Conservation (phyloP, 306 rosid species). For the Cucumis sativus region Cucumber_9930_V3 NC_026659.2:30206501-30207000, state of each 20-base stretch:
- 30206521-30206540: not conserved
- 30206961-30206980: slow-evolving; percentile 4
- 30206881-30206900: not conserved
- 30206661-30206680: too few relatives aligned
- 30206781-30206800: slow-evolving; percentile 22
- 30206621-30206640: too few relatives aligned
- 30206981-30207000: not conserved
- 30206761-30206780: slow-evolving; percentile 21
- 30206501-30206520: not conserved
- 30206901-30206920: not conserved
- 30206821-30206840: slow-evolving; percentile 26
- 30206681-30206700: too few relatives aligned
- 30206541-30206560: slow-evolving; percentile 8
- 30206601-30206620: slow-evolving; percentile 10
- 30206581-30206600: slow-evolving; percentile 13
- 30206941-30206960: slow-evolving; percentile 6
- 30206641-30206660: too few relatives aligned
- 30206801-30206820: slow-evolving; percentile 19
- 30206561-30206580: slow-evolving; percentile 8
- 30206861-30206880: not conserved
- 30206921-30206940: not conserved
- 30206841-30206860: slow-evolving; percentile 5
- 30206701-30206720: slow-evolving; percentile 19
- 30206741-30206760: slow-evolving; percentile 28
- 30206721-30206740: slow-evolving; percentile 7